Base-by-base conservation (phyloP, 805 yeast genomes). In the Debaryomyces maramus region DNA sequence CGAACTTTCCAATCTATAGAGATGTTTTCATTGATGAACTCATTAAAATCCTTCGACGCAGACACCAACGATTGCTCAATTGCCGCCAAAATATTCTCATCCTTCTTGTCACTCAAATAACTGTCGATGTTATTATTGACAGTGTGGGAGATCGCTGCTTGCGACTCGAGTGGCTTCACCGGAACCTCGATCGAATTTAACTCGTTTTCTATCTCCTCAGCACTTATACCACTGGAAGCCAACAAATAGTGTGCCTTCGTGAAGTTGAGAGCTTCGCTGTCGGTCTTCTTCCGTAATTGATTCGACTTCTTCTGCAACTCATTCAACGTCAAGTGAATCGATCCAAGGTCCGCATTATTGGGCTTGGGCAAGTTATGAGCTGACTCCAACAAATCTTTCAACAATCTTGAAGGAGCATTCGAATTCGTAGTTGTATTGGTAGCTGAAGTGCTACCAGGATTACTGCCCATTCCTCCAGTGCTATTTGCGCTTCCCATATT, bases 221-320 rank as follows among this genome's bases (percentile, higher is more conserved):
- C 83, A 30, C 87, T 81, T 38, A 89, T 77, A 1, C 97, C 97
- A 54, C 91, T 84, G 1, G 90, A 86, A 5, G 97, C 96, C 32
- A 91, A 68, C 28, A 93, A 67, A 59, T 93, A 93, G 56, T 93
- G 98, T 2, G 87, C 93, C 52, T 81, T 83, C 2, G 88, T 83
- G 53, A 66, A 74, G 32, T 67, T 67, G 27, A 22, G 21, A 14
- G 56, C 56, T 26, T 70, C 73, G n/a, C 59, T 58, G 28, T 43
- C 50, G 11, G 52, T 54, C 13, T 44, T 41, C 41, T 71, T 74
- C 40, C 88, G 70, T 52, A 83, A 66, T 34, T 71, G 76, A 39
- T 69, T 70, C 0, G 91, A 82, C 45, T 83, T 78, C 51, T 80
- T 77, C 50, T 80, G 81, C 56, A 91, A 78, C 66, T 90, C 97